These are phyloP conservation scores for Cyamopsis tetragonoloba DNA, from an alignment of 306 rosid genomes.

Conservation along the genomic window DNA sequence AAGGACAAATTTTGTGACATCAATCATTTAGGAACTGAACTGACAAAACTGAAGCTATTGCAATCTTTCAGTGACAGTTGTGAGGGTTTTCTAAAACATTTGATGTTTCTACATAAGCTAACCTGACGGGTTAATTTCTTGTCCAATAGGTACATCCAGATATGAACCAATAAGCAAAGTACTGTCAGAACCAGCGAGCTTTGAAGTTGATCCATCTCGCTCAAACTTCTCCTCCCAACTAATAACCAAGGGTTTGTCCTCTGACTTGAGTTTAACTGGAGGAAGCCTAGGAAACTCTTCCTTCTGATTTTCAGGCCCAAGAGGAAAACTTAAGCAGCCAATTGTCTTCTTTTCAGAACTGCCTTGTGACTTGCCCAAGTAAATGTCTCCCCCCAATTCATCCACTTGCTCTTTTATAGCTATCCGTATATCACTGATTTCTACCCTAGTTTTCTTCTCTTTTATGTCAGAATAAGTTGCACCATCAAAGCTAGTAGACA, in stretches of 20 bases:
- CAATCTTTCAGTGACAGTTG: no score
- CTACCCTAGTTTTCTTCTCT: slow-evolving; percentile 61
- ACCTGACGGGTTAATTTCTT: slow-evolving; percentile 83
- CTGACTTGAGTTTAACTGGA: slow-evolving; percentile 85
- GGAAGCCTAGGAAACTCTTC: slow-evolving; percentile 91
- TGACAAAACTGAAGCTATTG: no score
- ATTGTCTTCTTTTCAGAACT: slow-evolving; percentile 28
- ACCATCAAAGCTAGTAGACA: slow-evolving; percentile 43
- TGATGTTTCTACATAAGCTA: no score
- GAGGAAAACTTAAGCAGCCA: slow-evolving; percentile 53
- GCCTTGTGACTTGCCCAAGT: slow-evolving; percentile 56
- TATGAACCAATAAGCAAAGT: slow-evolving; percentile 68
- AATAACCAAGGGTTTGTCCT: slow-evolving; percentile 62
- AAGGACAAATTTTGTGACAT: no score
- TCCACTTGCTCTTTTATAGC: slow-evolving; percentile 78
- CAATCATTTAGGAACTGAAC: no score
- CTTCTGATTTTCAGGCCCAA: slow-evolving; percentile 58
- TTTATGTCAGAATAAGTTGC: slow-evolving; percentile 46
- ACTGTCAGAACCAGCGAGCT: slow-evolving; percentile 48
- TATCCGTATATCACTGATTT: slow-evolving; percentile 50
- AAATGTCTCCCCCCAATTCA: slow-evolving; percentile 77
- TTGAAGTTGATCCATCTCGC: slow-evolving; percentile 51
- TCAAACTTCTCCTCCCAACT: slow-evolving; percentile 88
- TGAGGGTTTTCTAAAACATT: no score
- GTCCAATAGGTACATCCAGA: slow-evolving; percentile 87